Percentiles rank a stretch among this genome's conserved stretches.
These are phyloP conservation scores for Lachancea kluyveri DNA, from an alignment of 805 yeast species.

Conservation along the genomic window DNA sequence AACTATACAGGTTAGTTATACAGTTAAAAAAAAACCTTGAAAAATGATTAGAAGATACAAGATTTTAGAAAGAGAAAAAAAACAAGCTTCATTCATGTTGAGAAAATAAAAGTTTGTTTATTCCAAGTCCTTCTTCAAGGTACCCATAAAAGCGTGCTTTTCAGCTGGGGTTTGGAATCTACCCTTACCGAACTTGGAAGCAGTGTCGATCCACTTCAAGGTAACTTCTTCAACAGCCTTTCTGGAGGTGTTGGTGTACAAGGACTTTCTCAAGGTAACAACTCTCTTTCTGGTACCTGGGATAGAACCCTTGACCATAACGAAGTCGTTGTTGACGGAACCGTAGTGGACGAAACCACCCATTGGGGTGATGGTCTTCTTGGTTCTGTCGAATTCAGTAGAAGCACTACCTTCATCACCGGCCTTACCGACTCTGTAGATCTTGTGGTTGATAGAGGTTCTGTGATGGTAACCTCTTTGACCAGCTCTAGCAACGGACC, in stretches of 20 bases:
- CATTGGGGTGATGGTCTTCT: constrained; percentile 98
- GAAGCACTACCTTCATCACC: constrained; percentile 92
- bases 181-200: constrained; percentile 99
- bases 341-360: constrained; percentile 99
- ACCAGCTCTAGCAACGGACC: constrained; percentile 99
- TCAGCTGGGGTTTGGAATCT: constrained; percentile 99
- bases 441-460: constrained; percentile 99
- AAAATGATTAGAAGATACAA: background rate
- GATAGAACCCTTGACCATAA: constrained; percentile 95
- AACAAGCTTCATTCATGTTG: constrained; percentile 7
- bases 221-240: constrained; percentile 92
- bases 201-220: constrained; percentile 99
- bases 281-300: constrained; percentile 99
- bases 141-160: constrained; percentile 99
- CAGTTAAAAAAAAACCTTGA: background rate
- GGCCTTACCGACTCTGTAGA: constrained; percentile 98
- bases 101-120: background rate
- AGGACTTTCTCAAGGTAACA: constrained; percentile 96
- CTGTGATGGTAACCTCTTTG: constrained; percentile 99
- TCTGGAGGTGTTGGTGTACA: constrained; percentile 97
- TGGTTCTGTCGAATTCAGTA: constrained; percentile 98
- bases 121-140: constrained; percentile 95
- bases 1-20: background rate
- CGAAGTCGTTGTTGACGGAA: constrained; percentile 94
- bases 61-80: background rate